A percentile compares a stretch with the other conserved stretches of the same genome.
These are phyloP conservation scores for Yamadazyma laniorum DNA, from an alignment of 805 yeast genomes.

Conservation along the genomic window DNA sequence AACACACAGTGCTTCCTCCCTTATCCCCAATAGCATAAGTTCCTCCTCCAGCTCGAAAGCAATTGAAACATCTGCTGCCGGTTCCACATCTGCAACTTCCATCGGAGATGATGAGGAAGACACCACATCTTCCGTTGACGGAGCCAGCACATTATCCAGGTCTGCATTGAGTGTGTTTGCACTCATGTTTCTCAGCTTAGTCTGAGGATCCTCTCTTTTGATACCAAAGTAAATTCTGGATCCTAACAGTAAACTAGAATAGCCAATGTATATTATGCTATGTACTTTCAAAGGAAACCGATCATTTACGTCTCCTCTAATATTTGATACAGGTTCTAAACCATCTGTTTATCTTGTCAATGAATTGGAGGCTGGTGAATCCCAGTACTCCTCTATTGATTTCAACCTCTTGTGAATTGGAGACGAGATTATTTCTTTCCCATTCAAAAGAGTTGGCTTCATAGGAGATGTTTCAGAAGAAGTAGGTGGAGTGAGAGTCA, in stretches of 20 bases:
- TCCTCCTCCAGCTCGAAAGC: neutral
- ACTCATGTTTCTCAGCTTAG: slow-evolving; percentile 4
- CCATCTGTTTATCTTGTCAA: too few relatives aligned
- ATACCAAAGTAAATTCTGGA: neutral
- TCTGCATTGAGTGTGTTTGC: slow-evolving; percentile 2
- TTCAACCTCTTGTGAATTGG: too few relatives aligned
- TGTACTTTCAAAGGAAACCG: too few relatives aligned
- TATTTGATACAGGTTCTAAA: too few relatives aligned
- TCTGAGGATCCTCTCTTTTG: slow-evolving; percentile 2
- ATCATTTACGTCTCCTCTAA: too few relatives aligned
- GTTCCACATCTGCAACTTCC: slow-evolving; percentile 1
- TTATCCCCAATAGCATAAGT: neutral
- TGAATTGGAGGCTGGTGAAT: too few relatives aligned
- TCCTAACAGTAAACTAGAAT: neutral
- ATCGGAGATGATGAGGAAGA: neutral
- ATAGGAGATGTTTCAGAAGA: too few relatives aligned
- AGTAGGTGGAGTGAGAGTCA: too few relatives aligned
- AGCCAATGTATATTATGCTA: too few relatives aligned
- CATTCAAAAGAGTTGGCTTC: too few relatives aligned
- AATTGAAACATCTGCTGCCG: neutral
- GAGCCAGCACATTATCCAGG: slow-evolving; percentile 2
- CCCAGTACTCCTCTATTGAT: too few relatives aligned
- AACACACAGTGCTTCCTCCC: slow-evolving; percentile 6
- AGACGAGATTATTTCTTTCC: too few relatives aligned
- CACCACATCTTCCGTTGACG: slow-evolving; percentile 8